A percentile compares a stretch with the other conserved stretches of the same genome.
phyloP scores from a whole-genome alignment of 208 protist species.

The Endotrypanum monterogeii region DNA sequence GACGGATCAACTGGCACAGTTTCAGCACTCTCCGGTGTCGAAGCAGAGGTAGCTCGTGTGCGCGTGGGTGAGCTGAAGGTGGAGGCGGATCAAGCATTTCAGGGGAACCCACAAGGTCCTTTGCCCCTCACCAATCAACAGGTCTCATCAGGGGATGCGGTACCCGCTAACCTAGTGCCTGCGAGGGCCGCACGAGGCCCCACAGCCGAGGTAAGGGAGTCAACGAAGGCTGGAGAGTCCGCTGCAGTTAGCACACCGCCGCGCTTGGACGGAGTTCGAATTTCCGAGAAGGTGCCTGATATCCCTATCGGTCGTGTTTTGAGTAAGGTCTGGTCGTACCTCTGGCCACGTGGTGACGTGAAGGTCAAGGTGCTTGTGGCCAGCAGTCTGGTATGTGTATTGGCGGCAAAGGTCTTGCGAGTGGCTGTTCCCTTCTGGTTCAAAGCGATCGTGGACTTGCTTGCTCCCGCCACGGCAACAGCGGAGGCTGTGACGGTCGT shows the following conservation, averaged over 20 bases:
- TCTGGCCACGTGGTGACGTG: slow-evolving; percentile 78
- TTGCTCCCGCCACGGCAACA: slow-evolving; percentile 51
- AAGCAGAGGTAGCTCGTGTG: slow-evolving; percentile 19
- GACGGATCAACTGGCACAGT: slow-evolving; percentile 11
- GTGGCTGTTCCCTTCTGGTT: slow-evolving; percentile 93
- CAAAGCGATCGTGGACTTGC: slow-evolving; percentile 84
- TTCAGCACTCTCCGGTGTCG: slow-evolving; percentile 9
- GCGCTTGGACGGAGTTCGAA: slow-evolving; percentile 42
- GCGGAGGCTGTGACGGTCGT: slow-evolving; percentile 32
- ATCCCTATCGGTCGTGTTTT: slow-evolving; percentile 82
- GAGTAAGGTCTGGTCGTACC: slow-evolving; percentile 68
- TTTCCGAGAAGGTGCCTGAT: slow-evolving; percentile 43
- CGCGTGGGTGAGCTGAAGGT: slow-evolving; percentile 14
- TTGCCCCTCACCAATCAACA: neutral
- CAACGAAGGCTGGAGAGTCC: neutral
- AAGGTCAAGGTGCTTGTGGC: slow-evolving; percentile 75
- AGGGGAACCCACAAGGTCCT: neutral
- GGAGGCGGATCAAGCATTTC: slow-evolving; percentile 1
- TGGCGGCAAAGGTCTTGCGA: slow-evolving; percentile 81
- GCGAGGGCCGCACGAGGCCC: neutral
- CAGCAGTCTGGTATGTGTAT: slow-evolving; percentile 74
- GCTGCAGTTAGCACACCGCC: slow-evolving; percentile 5
- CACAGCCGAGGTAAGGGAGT: neutral
- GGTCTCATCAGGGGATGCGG: neutral
- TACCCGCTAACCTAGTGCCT: neutral